Evolutionary conservation across 2,329 filamentous ascomycete genomes (phyloP).

Genomic region (Calonectria multiphialidica): DNA sequence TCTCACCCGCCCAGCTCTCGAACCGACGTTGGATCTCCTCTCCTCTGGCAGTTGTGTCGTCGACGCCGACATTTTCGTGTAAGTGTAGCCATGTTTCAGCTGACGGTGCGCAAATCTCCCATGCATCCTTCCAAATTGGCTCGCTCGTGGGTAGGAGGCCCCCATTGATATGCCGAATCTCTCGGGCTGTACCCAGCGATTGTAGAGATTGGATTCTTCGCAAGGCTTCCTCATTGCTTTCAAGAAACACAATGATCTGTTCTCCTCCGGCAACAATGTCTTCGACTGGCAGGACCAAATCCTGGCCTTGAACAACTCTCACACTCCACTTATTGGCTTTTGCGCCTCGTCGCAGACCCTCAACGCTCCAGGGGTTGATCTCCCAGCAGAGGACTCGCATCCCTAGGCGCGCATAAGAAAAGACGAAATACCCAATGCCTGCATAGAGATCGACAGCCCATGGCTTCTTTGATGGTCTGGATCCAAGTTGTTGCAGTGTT

Average conservation of each 20-base stretch:
- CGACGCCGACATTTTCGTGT: slow-evolving; percentile 73
- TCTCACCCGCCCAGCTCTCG: slow-evolving; percentile 47
- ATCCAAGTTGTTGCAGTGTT: background rate
- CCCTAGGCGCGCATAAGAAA: slow-evolving; percentile 81
- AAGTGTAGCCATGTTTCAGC: slow-evolving; percentile 70
- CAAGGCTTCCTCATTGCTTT: slow-evolving; percentile 72
- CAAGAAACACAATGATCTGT: slow-evolving; percentile 75
- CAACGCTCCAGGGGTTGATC: slow-evolving; percentile 88
- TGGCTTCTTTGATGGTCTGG: slow-evolving; percentile 31
- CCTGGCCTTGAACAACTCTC: slow-evolving; percentile 60
- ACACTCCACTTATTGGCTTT: slow-evolving; percentile 75
- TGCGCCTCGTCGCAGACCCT: slow-evolving; percentile 84
- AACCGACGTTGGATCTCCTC: slow-evolving; percentile 63
- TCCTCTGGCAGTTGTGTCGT: slow-evolving; percentile 61
- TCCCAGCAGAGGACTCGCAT: slow-evolving; percentile 88
- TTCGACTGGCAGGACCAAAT: slow-evolving; percentile 53
- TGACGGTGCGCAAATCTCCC: slow-evolving; percentile 54
- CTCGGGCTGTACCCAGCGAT: slow-evolving; percentile 45
- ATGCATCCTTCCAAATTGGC: slow-evolving; percentile 64
- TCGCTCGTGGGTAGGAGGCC: slow-evolving; percentile 72
- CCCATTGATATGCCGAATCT: slow-evolving; percentile 72
- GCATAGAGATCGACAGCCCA: slow-evolving; percentile 87
- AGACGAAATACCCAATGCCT: slow-evolving; percentile 94
- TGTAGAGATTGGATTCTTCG: slow-evolving; percentile 54
- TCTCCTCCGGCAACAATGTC: slow-evolving; percentile 58